These are phyloP conservation scores for Patellifolia procumbens DNA, from an alignment of 179 eudicot species.

Conservation along the genomic window DNA sequence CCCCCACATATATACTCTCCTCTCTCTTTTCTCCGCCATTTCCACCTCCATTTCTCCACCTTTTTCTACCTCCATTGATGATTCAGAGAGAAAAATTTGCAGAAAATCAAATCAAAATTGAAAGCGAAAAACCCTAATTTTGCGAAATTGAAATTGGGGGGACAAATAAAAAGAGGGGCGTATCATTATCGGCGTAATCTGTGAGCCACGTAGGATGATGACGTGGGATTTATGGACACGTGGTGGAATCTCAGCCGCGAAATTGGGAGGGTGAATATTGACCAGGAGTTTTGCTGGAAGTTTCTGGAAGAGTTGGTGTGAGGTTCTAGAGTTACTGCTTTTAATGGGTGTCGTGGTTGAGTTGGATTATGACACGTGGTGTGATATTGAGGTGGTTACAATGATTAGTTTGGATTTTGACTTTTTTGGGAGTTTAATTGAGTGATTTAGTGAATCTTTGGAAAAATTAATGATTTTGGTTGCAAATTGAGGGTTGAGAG, in stretches of 20 bases:
- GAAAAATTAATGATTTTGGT: background rate
- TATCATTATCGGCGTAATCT: slow-evolving; percentile 53
- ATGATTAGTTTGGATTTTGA: slow-evolving; percentile 2
- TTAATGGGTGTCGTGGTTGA: slow-evolving; percentile 13
- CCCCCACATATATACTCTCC: slow-evolving; percentile 82
- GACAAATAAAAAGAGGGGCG: slow-evolving; percentile 36
- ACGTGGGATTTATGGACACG: slow-evolving; percentile 49
- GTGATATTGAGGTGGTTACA: background rate
- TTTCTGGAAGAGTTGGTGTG: slow-evolving; percentile 63
- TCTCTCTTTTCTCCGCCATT: slow-evolving; percentile 45
- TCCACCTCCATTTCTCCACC: slow-evolving; percentile 51
- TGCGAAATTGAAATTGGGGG: background rate
- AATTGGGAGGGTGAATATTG: slow-evolving; percentile 28
- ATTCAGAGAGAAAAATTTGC: background rate
- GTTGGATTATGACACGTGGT: slow-evolving; percentile 27
- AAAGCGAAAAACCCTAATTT: too few relatives aligned
- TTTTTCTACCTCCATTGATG: slow-evolving; percentile 35
- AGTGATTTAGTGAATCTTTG: background rate
- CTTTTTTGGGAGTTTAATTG: background rate
- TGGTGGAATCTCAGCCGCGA: slow-evolving; percentile 48
- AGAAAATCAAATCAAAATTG: background rate
- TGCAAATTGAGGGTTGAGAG: too few relatives aligned
- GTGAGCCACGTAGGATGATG: slow-evolving; percentile 72
- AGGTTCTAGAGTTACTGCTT: slow-evolving; percentile 5
- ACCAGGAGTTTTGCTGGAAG: slow-evolving; percentile 72